Percentiles rank a stretch among this genome's conserved stretches.
These are phyloP conservation scores for Solanum pennellii DNA, from an alignment of 257 asterid species.

Conservation along the genomic window DNA sequence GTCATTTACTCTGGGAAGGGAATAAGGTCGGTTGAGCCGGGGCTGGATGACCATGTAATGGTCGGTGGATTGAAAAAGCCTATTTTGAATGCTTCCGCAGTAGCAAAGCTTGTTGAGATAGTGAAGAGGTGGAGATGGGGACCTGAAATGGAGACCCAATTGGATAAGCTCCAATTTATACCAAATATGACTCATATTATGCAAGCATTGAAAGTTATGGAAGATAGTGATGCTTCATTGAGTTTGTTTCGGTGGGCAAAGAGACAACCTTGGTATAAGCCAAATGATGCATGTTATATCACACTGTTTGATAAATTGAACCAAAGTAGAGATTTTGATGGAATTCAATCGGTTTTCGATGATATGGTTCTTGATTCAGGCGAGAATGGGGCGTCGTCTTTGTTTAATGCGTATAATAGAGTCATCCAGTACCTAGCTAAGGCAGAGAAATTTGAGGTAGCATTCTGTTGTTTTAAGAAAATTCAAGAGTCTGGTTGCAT, in stretches of 20 bases:
- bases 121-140: slow-evolving; percentile 98
- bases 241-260: slow-evolving; percentile 86
- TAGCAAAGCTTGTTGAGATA: slow-evolving; percentile 82
- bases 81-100: slow-evolving; percentile 71
- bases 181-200: slow-evolving; percentile 74
- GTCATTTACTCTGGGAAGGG: slow-evolving; percentile 84
- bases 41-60: slow-evolving; percentile 81
- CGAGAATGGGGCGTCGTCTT: slow-evolving; percentile 21
- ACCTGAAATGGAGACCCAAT: slow-evolving; percentile 79
- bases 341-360: slow-evolving; percentile 71
- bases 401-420: slow-evolving; percentile 51
- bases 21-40: slow-evolving; percentile 80
- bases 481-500: slow-evolving; percentile 65
- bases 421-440: slow-evolving; percentile 83
- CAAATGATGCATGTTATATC: slow-evolving; percentile 58
- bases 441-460: slow-evolving; percentile 89
- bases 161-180: slow-evolving; percentile 75
- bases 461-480: slow-evolving; percentile 92
- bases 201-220: slow-evolving; percentile 77
- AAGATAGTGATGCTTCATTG: slow-evolving; percentile 58
- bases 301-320: slow-evolving; percentile 70
- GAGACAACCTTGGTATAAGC: slow-evolving; percentile 74
- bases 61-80: slow-evolving; percentile 79
- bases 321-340: slow-evolving; percentile 60
- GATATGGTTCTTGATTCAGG: slow-evolving; percentile 73